Conservation (phyloP, 805 yeast species). For the Kodamaea nitidulidarum region DNA sequence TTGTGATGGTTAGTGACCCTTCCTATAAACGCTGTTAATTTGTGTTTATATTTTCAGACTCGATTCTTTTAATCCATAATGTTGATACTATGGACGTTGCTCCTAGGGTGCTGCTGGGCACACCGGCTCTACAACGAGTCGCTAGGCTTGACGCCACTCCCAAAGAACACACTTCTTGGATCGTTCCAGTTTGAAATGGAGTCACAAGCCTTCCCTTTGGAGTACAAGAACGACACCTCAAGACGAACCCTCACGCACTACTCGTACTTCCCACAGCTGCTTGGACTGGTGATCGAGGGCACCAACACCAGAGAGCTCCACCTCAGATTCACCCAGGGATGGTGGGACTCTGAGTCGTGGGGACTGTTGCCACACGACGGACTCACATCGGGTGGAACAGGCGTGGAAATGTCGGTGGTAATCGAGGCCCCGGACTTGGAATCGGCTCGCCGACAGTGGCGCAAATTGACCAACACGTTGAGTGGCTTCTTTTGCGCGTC, state of each 20-base stretch:
- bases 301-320: constrained; percentile 74
- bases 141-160: constrained; percentile 62
- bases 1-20: too few relatives aligned
- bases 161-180: constrained; percentile 65
- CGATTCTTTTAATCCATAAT: too few relatives aligned
- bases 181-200: constrained; percentile 65
- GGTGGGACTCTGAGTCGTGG: constrained; percentile 91
- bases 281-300: constrained; percentile 69
- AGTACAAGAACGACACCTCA: constrained; percentile 10
- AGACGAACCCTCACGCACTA: constrained; percentile 38
- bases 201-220: constrained; percentile 42
- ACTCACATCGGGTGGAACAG: constrained; percentile 78
- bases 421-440: constrained; percentile 58
- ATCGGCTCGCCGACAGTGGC: constrained; percentile 67
- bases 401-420: constrained; percentile 89
- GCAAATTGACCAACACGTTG: constrained; percentile 61
- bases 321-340: constrained; percentile 85
- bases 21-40: too few relatives aligned
- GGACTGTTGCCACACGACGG: constrained; percentile 79
- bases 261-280: constrained; percentile 70
- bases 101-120: constrained; percentile 8
- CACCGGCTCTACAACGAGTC: constrained; percentile 48
- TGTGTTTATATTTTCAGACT: too few relatives aligned
- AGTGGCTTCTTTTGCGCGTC: constrained; percentile 96
- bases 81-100: not conserved